phyloP scores from a whole-genome alignment of 805 yeast species.

The Metschnikowia matae region DNA sequence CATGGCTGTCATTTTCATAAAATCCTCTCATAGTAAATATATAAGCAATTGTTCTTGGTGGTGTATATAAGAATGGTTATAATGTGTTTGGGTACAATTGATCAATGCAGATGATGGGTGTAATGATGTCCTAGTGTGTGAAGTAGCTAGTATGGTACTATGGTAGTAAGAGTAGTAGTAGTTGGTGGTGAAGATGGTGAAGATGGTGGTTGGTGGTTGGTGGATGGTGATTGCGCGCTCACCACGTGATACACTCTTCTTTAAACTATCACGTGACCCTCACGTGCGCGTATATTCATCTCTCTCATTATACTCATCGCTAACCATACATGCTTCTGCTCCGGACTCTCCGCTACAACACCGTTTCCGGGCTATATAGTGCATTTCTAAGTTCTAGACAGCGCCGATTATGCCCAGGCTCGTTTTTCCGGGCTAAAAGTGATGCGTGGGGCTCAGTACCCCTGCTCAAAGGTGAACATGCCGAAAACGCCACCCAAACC shows the following conservation, averaged over 20 bases:
- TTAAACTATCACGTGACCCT: too few relatives aligned
- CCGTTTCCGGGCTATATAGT: background rate
- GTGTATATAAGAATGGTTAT: too few relatives aligned
- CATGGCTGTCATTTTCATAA: conserved; percentile 47
- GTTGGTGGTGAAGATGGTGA: background rate
- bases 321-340: conserved; percentile 1
- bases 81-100: too few relatives aligned
- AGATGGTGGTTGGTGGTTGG: background rate
- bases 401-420: background rate
- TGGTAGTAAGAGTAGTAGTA: too few relatives aligned
- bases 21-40: conserved; percentile 30
- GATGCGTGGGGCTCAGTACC: background rate
- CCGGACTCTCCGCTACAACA: background rate
- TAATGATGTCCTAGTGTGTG: too few relatives aligned
- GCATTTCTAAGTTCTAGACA: too few relatives aligned
- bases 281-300: background rate
- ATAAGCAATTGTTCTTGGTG: too few relatives aligned
- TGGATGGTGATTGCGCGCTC: background rate
- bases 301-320: background rate
- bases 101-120: too few relatives aligned
- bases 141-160: too few relatives aligned
- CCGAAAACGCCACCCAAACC: conserved; percentile 1
- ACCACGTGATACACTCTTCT: too few relatives aligned
- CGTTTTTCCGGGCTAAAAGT: background rate
- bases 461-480: background rate